Conservation (phyloP, 2,329 filamentous ascomycete species). For the Thielaviopsis cerberus region DNA sequence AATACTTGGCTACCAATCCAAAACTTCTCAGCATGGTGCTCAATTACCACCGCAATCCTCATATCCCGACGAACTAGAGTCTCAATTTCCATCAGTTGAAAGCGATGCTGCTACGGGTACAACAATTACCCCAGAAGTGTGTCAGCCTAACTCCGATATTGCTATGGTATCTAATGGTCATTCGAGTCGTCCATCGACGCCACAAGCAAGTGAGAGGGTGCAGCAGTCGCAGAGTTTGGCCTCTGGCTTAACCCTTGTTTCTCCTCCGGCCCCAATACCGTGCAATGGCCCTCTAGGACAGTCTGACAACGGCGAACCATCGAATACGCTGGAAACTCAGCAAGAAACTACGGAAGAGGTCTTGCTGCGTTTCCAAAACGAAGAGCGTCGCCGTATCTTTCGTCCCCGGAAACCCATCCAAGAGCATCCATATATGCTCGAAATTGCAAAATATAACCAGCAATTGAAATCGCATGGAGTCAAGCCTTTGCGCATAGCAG, state of each 20-base stretch:
- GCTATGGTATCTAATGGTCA: neutral
- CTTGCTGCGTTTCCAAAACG: constrained; percentile 1
- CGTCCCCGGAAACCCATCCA: constrained; percentile 42
- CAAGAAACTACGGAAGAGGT: neutral
- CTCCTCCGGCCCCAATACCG: neutral
- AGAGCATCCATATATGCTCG: constrained; percentile 38
- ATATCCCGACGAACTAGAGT: neutral
- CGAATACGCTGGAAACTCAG: neutral
- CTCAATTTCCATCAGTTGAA: neutral
- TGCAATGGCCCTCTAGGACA: neutral
- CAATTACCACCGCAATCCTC: neutral
- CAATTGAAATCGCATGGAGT: constrained; percentile 36
- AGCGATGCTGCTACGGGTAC: too few relatives aligned
- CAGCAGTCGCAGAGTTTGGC: neutral
- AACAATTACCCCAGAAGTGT: neutral
- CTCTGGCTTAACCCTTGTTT: neutral
- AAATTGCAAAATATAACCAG: constrained; percentile 35
- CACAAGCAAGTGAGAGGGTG: neutral
- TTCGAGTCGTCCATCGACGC: neutral
- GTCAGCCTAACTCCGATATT: neutral
- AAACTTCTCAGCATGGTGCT: neutral
- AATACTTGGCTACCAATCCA: neutral
- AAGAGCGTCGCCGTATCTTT: constrained; percentile 24
- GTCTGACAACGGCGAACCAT: neutral
- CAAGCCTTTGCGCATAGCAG: constrained; percentile 29